phyloP scores from a whole-genome alignment of 176 grass and related monocot genomes.

The Elymus sibiricus region DNA sequence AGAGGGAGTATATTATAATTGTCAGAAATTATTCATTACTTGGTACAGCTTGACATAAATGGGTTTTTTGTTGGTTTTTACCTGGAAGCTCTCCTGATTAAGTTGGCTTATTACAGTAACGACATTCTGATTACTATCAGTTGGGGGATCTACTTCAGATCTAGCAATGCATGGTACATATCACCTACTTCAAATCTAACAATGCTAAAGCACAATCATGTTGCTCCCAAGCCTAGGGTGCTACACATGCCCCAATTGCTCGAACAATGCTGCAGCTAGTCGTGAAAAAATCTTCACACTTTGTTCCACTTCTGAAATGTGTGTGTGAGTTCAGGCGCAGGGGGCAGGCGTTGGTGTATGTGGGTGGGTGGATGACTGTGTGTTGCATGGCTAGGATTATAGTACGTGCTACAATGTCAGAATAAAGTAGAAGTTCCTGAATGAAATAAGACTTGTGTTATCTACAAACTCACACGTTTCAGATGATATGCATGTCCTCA shows the following conservation, averaged over 20 bases:
- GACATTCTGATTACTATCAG: neutral
- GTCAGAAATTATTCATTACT: neutral
- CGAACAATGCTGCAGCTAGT: neutral
- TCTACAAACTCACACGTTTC: neutral
- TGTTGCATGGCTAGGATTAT: neutral
- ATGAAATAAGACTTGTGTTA: neutral
- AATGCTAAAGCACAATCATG: neutral
- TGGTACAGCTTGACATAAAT: neutral
- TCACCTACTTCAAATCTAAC: neutral
- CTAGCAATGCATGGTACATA: neutral
- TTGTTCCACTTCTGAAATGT: neutral
- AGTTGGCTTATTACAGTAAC: neutral
- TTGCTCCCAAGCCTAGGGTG: neutral
- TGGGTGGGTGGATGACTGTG: neutral
- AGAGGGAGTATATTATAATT: too few relatives aligned
- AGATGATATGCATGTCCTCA: neutral
- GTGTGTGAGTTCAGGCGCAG: neutral
- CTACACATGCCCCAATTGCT: neutral
- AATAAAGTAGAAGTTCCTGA: neutral
- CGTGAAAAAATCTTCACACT: neutral
- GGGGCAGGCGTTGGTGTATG: neutral
- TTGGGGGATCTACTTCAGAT: neutral
- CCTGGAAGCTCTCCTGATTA: neutral
- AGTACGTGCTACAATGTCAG: neutral
- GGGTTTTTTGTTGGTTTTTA: neutral